Conservation (phyloP, 1,284 basidiomycete species). For the Malassezia dermatis region DNA sequence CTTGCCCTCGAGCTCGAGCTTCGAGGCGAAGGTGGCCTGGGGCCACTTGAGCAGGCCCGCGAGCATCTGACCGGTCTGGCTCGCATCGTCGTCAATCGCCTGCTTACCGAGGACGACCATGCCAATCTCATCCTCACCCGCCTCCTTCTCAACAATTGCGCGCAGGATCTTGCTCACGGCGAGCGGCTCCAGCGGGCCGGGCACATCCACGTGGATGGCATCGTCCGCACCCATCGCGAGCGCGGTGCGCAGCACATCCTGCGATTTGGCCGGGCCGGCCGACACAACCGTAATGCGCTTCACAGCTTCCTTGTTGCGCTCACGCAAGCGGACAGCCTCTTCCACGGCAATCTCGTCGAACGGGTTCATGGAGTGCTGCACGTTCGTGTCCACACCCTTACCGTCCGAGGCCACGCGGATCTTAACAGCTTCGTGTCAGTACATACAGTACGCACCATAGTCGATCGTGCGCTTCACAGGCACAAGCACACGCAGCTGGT, state of each 20-base stretch:
- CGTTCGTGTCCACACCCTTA: slow-evolving; percentile 46
- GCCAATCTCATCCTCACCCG: slow-evolving; percentile 58
- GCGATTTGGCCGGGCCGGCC: slow-evolving; percentile 79
- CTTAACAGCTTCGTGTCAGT: slow-evolving; percentile 36
- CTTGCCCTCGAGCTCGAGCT: slow-evolving; percentile 62
- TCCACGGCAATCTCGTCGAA: slow-evolving; percentile 64
- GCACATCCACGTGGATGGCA: slow-evolving; percentile 76
- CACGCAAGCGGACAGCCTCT: slow-evolving; percentile 85
- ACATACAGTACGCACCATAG: slow-evolving; percentile 28
- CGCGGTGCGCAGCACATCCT: slow-evolving; percentile 85
- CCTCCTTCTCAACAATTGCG: slow-evolving; percentile 63
- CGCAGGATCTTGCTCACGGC: slow-evolving; percentile 74
- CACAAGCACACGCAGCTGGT: slow-evolving; percentile 43
- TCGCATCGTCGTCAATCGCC: slow-evolving; percentile 91
- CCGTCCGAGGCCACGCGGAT: slow-evolving; percentile 46
- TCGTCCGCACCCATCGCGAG: slow-evolving; percentile 96
- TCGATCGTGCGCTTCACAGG: slow-evolving; percentile 48
- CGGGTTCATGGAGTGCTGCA: slow-evolving; percentile 51
- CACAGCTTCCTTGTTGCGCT: slow-evolving; percentile 57
- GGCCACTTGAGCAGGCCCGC: slow-evolving; percentile 84
- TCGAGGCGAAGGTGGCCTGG: slow-evolving; percentile 90
- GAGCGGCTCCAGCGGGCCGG: slow-evolving; percentile 65
- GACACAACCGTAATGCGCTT: slow-evolving; percentile 61
- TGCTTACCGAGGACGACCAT: slow-evolving; percentile 96
- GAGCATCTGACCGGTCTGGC: slow-evolving; percentile 96